phyloP scores from a whole-genome alignment of 805 yeast species.

The Yamadazyma tumulicola region DNA sequence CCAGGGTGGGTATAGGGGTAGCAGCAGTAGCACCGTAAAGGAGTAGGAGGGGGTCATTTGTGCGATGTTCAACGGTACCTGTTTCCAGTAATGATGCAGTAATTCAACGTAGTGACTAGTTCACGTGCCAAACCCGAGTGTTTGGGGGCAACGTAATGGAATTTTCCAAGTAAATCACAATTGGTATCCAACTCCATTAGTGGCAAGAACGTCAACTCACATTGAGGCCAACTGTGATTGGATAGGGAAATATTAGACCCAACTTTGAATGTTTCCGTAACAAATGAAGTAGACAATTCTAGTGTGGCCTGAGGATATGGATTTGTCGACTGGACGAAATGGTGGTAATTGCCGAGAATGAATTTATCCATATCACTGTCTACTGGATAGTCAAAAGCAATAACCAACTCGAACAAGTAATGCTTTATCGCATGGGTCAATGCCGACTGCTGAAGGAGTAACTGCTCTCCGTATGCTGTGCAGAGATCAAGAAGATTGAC shows the following conservation, averaged over 20 bases:
- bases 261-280: constrained; percentile 29
- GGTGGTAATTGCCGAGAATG: constrained; percentile 10
- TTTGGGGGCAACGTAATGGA: constrained; percentile 23
- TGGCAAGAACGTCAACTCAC: constrained; percentile 35
- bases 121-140: constrained; percentile 11
- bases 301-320: constrained; percentile 18
- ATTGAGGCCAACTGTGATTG: constrained; percentile 35
- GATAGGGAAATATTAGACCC: constrained; percentile 23
- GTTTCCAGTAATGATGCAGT: constrained; percentile 37
- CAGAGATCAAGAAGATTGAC: not conserved
- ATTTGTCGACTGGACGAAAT: constrained; percentile 2
- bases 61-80: constrained; percentile 8
- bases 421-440: constrained; percentile 16
- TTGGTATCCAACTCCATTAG: constrained; percentile 29
- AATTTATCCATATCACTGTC: constrained; percentile 14
- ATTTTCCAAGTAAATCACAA: constrained; percentile 29
- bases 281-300: constrained; percentile 26
- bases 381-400: constrained; percentile 8
- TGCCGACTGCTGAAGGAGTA: constrained; percentile 13
- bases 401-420: constrained; percentile 18
- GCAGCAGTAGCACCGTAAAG: too few species aligned
- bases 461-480: not conserved
- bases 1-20: too few species aligned
- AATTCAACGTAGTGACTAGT: constrained; percentile 23
- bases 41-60: too few species aligned